Percentiles rank a stretch among this genome's conserved stretches.
phyloP scores from a whole-genome alignment of 495 filamentous ascomycete species.

The Lentithecium fluviatile region DNA sequence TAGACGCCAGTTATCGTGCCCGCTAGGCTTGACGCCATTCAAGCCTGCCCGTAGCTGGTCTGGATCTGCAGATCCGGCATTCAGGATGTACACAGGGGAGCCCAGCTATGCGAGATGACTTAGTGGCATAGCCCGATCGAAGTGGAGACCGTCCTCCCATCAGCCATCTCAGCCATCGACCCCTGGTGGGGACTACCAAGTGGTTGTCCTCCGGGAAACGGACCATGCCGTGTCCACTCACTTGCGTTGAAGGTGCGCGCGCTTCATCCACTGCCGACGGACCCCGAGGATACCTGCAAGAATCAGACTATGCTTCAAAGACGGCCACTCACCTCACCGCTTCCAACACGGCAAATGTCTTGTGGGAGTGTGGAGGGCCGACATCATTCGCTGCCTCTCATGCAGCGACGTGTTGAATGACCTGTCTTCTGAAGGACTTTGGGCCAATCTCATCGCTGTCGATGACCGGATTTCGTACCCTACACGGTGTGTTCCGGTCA shows the following conservation, averaged over 20 bases:
- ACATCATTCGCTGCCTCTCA: slow-evolving; percentile 18
- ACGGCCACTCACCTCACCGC: slow-evolving; percentile 10
- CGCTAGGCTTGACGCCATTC: slow-evolving; percentile 31
- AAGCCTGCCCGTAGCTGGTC: slow-evolving; percentile 32
- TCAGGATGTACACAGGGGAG: slow-evolving; percentile 15
- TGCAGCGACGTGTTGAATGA: slow-evolving; percentile 17
- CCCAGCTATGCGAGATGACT: neutral
- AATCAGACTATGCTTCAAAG: neutral
- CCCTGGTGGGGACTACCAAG: too few species aligned
- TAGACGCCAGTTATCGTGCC: slow-evolving; percentile 26
- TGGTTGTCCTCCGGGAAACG: too few species aligned
- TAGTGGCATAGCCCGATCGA: neutral
- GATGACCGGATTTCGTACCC: slow-evolving; percentile 8
- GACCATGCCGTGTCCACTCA: neutral
- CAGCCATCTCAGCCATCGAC: too few species aligned
- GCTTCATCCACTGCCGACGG: slow-evolving; percentile 15
- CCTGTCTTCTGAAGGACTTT: neutral
- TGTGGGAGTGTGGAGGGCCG: slow-evolving; percentile 7
- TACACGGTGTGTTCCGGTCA: slow-evolving; percentile 10
- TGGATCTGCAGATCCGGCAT: slow-evolving; percentile 33
- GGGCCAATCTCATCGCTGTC: slow-evolving; percentile 19
- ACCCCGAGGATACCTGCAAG: slow-evolving; percentile 23
- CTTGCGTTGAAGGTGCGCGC: slow-evolving; percentile 7
- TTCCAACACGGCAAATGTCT: neutral
- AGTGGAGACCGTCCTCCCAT: too few species aligned